Conservation (phyloP, 2,329 filamentous ascomycete genomes). For the Neonectria magnoliae region DNA sequence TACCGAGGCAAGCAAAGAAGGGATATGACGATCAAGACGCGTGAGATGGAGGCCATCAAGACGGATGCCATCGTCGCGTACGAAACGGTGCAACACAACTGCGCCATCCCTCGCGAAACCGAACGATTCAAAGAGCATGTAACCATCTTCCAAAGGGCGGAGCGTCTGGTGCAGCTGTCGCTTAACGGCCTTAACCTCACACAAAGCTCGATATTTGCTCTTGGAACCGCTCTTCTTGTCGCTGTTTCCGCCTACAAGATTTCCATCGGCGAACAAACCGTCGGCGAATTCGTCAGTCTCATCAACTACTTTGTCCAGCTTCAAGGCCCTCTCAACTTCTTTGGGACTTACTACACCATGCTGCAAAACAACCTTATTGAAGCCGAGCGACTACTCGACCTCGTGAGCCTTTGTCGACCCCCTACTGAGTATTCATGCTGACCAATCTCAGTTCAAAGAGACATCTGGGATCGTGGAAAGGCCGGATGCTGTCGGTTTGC, state of each 20-base stretch:
- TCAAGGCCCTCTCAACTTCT: constrained; percentile 70
- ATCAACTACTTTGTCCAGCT: constrained; percentile 70
- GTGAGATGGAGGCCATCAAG: constrained; percentile 61
- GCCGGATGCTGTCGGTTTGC: constrained; percentile 48
- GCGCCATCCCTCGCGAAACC: constrained; percentile 68
- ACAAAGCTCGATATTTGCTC: constrained; percentile 71
- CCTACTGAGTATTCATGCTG: background rate
- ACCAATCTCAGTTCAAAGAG: constrained; percentile 52
- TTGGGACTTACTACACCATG: constrained; percentile 60
- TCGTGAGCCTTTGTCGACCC: constrained; percentile 42
- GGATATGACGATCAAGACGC: constrained; percentile 55
- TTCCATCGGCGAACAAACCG: constrained; percentile 60
- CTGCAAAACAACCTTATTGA: constrained; percentile 58
- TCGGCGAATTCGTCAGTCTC: constrained; percentile 66
- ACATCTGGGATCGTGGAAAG: constrained; percentile 55
- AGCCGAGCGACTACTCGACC: constrained; percentile 56
- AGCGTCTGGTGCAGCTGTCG: constrained; percentile 41
- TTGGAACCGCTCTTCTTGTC: constrained; percentile 68
- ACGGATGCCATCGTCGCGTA: constrained; percentile 60
- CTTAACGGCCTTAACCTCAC: constrained; percentile 65
- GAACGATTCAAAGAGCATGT: constrained; percentile 66
- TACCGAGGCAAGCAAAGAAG: constrained; percentile 55
- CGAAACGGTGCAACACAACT: constrained; percentile 72
- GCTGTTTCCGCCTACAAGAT: constrained; percentile 72
- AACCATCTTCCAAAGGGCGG: constrained; percentile 56